A percentile compares a stretch with the other conserved stretches of the same genome.
Evolutionary conservation across 1,139 yeast genomes (phyloP).

Genomic region (Candida tropicalis): DNA sequence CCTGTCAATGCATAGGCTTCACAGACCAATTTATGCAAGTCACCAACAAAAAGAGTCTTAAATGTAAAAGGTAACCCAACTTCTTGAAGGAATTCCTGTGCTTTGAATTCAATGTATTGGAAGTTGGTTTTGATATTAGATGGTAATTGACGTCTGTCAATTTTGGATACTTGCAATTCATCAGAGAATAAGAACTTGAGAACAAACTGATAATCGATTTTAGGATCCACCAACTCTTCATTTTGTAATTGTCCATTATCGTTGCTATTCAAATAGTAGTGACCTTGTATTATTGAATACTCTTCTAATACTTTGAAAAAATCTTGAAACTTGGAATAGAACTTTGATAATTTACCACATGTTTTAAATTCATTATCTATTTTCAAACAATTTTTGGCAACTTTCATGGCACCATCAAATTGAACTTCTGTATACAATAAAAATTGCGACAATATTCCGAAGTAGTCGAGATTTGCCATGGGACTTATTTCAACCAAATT

Average conservation of each 20-base stretch:
- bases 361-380: constrained; percentile 64
- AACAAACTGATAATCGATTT: constrained; percentile 30
- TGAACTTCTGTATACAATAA: constrained; percentile 55
- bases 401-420: constrained; percentile 50
- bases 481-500: constrained; percentile 35
- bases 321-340: constrained; percentile 35
- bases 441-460: constrained; percentile 39
- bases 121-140: constrained; percentile 29
- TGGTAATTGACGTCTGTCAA: constrained; percentile 32
- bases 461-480: constrained; percentile 32
- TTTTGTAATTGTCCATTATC: constrained; percentile 13
- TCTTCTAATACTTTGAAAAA: constrained; percentile 44
- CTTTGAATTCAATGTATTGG: constrained; percentile 33
- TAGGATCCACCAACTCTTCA: constrained; percentile 20
- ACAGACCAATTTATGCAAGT: constrained; percentile 48
- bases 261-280: constrained; percentile 29
- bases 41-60: constrained; percentile 23
- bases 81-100: constrained; percentile 22
- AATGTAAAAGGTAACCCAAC: constrained; percentile 16
- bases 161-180: constrained; percentile 32
- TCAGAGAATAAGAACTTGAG: constrained; percentile 28
- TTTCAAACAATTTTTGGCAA: constrained; percentile 62
- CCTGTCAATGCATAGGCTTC: constrained; percentile 43
- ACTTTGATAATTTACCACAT: constrained; percentile 56
- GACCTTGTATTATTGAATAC: constrained; percentile 43